A percentile compares a stretch with the other conserved stretches of the same genome.
These are phyloP conservation scores for Sporisorium scitamineum DNA, from an alignment of 1,284 basidiomycete genomes.

Conservation along the genomic window DNA sequence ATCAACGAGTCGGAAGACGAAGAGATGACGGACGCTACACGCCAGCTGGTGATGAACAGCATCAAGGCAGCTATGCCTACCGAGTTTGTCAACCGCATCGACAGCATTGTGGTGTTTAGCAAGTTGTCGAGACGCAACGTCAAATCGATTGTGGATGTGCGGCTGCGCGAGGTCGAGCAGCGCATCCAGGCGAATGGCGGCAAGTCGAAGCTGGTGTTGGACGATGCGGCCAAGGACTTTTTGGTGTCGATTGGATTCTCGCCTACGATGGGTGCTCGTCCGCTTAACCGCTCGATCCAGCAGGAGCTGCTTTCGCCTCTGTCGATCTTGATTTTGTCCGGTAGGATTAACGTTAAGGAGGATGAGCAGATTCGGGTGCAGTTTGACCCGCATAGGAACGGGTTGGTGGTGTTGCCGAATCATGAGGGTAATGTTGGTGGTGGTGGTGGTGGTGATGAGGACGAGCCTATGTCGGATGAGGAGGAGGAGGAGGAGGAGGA, in stretches of 20 bases:
- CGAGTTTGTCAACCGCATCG: constrained; percentile 74
- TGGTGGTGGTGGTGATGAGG: constrained; percentile 45
- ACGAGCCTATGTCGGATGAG: constrained; percentile 62
- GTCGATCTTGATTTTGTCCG: constrained; percentile 86
- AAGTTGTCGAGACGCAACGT: constrained; percentile 72
- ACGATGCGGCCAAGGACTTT: constrained; percentile 83
- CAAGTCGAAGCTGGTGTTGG: constrained; percentile 83
- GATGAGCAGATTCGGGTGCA: constrained; percentile 81
- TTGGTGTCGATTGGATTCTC: constrained; percentile 74
- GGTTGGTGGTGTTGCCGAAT: constrained; percentile 84
- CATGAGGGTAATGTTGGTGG: constrained; percentile 72
- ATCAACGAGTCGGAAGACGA: constrained; percentile 73
- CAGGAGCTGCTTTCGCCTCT: constrained; percentile 92
- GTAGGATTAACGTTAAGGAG: constrained; percentile 82
- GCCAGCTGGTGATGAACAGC: constrained; percentile 71
- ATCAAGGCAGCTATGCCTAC: constrained; percentile 73
- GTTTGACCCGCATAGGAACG: constrained; percentile 87
- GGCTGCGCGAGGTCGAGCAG: constrained; percentile 76
- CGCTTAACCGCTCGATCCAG: constrained; percentile 91
- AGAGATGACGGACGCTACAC: constrained; percentile 71
- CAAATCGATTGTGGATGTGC: constrained; percentile 72
- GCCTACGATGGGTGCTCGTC: constrained; percentile 76
- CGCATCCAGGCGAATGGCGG: constrained; percentile 79
- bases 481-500: constrained; percentile 68
- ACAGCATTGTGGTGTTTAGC: constrained; percentile 74